phyloP scores from a whole-genome alignment of 2,329 filamentous ascomycete genomes.

The Drechslerella coelobrocha region DNA sequence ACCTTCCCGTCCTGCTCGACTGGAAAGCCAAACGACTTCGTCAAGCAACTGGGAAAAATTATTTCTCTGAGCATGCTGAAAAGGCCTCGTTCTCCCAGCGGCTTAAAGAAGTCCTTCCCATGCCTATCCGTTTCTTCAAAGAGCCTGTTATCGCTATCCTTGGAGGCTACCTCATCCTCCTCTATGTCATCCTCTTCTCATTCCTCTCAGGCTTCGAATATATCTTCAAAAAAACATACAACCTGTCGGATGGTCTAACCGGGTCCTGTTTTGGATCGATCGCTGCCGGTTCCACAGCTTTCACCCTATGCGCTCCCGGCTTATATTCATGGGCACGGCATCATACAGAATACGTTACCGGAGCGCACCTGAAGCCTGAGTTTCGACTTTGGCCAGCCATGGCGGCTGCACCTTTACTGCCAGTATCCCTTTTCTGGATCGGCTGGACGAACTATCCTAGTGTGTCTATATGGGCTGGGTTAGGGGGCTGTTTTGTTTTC shows the following conservation, averaged over 20 bases:
- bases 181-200: conserved; percentile 61
- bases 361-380: conserved; percentile 62
- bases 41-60: conserved; percentile 59
- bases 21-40: conserved; percentile 61
- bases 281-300: conserved; percentile 59
- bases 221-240: conserved; percentile 63
- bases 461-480: conserved; percentile 64
- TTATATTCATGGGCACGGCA: conserved; percentile 61
- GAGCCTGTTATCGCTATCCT: conserved; percentile 63
- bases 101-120: conserved; percentile 58
- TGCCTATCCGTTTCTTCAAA: conserved; percentile 60
- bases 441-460: conserved; percentile 63
- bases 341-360: conserved; percentile 60
- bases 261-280: conserved; percentile 63
- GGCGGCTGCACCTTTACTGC: conserved; percentile 62
- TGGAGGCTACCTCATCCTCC: conserved; percentile 61
- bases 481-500: conserved; percentile 64
- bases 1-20: conserved; percentile 60
- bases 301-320: conserved; percentile 59
- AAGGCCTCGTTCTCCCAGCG: conserved; percentile 58
- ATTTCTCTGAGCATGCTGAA: conserved; percentile 61
- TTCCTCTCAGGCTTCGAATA: conserved; percentile 64
- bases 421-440: conserved; percentile 67
- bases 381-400: conserved; percentile 65
- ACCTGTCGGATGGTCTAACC: conserved; percentile 60